These are phyloP conservation scores for Pyronema omphalodes DNA, from an alignment of 495 filamentous ascomycete genomes.

Conservation along the genomic window DNA sequence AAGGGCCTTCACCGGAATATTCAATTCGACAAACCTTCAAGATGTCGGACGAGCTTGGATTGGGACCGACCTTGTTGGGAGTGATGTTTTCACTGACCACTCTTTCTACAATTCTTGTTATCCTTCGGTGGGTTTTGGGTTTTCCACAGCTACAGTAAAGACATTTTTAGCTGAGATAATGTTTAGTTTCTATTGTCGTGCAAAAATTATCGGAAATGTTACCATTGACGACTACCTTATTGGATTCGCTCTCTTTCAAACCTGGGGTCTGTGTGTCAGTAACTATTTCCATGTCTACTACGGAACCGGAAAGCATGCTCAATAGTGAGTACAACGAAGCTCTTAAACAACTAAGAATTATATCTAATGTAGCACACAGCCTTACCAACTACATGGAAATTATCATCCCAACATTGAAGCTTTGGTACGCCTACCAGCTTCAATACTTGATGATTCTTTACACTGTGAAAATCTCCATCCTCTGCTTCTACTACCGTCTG, in stretches of 20 bases:
- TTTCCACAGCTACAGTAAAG: background rate
- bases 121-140: constrained; percentile 5
- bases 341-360: background rate
- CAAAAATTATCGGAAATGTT: constrained; percentile 5
- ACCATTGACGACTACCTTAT: constrained; percentile 16
- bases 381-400: background rate
- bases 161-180: background rate
- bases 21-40: too few relatives aligned
- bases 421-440: constrained; percentile 23
- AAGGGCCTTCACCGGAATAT: too few relatives aligned
- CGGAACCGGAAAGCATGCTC: constrained; percentile 8
- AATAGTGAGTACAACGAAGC: background rate
- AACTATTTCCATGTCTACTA: constrained; percentile 14
- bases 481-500: constrained; percentile 25
- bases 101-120: constrained; percentile 14
- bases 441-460: constrained; percentile 16
- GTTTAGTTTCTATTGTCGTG: constrained; percentile 12
- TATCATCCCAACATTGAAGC: constrained; percentile 14
- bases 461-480: constrained; percentile 25
- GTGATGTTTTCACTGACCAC: constrained; percentile 10
- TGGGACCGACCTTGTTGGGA: constrained; percentile 5
- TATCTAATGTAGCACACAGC: background rate
- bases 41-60: background rate
- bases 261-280: background rate
- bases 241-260: constrained; percentile 6